Base-by-base conservation (phyloP, 192 early-diverging fungal genomes). In the Funneliformis mosseae region DNA sequence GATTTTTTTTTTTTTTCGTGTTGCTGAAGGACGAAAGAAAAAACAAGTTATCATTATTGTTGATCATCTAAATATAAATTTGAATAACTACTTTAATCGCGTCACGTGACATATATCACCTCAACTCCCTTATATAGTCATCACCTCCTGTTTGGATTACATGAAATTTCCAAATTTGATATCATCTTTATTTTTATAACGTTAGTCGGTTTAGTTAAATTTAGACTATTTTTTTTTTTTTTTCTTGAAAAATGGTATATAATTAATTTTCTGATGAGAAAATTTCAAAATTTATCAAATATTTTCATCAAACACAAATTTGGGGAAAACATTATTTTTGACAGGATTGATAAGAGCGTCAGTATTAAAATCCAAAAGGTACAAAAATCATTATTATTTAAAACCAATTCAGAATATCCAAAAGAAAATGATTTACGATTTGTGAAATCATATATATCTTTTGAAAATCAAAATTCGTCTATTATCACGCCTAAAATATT, bases 391-490 rank as follows among this genome's bases (percentile, higher is more conserved):
- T 11, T 87, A 89, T 74, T 95, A 94, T 81, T 45, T 95, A 38
- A 96, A 96, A 68, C 95, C 95, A 0, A 89, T 96, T 4, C 95
- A 96, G 95, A 94, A 0, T 96, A 88, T 84, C 94, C 95, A 9
- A 83, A 83, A 8, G 94, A 95, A 83, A 90, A 89, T 50, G 95
- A 96, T 85, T 89, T 90, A 55, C 88, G 90, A 88, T 90, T 82
- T 39, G 55, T 71, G 28, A n/a, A 50, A 41, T 21, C 12, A 8
- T 76, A 71, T 72, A 8, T 81, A 84, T n/a, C 74, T 89, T 14
- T 81, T 23, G 77, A 77, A 4, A 76, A 81, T 75, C 16, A 45
- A 41, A 42, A 33, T 77, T 43, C n/a, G 14, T 25, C 25, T 68
- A 81, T 82, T 73, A 78, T 77, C 3, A 74, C 83, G 10, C 25